Evolutionary conservation across 208 protist genomes (phyloP).

Genomic region (Wallacemonas sp.): DNA sequence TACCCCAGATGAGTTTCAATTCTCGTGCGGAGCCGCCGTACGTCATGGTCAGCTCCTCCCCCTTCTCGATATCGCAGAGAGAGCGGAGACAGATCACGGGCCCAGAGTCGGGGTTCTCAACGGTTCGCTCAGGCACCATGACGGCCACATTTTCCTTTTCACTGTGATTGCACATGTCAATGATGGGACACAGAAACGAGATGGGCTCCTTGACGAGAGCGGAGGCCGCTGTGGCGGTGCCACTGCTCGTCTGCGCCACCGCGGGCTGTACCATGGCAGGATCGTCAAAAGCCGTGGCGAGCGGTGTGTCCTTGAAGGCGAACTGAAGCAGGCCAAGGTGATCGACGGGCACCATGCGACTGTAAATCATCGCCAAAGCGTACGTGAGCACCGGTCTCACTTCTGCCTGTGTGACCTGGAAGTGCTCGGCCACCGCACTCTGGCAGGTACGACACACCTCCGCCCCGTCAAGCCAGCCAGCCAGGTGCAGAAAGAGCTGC

Average conservation of each 20-base stretch:
- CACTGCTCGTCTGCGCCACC: background rate
- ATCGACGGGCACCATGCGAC: constrained; percentile 80
- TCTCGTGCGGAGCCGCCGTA: constrained; percentile 62
- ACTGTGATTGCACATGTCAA: constrained; percentile 88
- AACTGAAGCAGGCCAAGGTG: constrained; percentile 48
- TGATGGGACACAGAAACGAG: constrained; percentile 75
- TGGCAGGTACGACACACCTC: constrained; percentile 52
- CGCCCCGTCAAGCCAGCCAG: constrained; percentile 49
- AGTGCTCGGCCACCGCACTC: constrained; percentile 37
- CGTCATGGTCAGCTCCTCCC: constrained; percentile 81
- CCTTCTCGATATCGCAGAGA: constrained; percentile 59
- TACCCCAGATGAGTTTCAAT: constrained; percentile 77
- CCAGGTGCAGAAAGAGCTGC: constrained; percentile 54
- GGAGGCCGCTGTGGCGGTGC: background rate
- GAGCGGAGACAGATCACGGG: constrained; percentile 70
- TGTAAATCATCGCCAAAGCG: constrained; percentile 78
- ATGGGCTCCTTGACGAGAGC: constrained; percentile 61
- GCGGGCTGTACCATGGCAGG: constrained; percentile 15
- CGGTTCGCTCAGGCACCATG: constrained; percentile 49
- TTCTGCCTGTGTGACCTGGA: constrained; percentile 63
- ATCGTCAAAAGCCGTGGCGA: constrained; percentile 38
- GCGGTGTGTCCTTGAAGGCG: constrained; percentile 58
- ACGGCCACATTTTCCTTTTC: constrained; percentile 79
- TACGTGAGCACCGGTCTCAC: constrained; percentile 60
- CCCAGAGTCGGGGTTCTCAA: constrained; percentile 26